phyloP scores from a whole-genome alignment of 176 grass and related monocot species.

The Metroxylon sagu region DNA sequence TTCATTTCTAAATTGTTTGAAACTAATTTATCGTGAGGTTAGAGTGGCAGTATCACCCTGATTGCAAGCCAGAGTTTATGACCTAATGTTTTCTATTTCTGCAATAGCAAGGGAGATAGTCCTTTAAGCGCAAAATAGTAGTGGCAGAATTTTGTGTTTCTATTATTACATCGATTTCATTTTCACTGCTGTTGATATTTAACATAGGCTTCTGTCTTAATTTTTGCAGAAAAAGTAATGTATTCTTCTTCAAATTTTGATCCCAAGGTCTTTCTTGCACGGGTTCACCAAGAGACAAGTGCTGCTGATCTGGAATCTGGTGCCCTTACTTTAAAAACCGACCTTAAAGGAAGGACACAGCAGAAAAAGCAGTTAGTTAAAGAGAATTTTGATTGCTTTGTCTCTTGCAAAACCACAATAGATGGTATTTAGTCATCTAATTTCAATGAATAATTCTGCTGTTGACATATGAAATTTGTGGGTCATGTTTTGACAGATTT shows the following conservation, averaged over 20 bases:
- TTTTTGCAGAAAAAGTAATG: constrained; percentile 82
- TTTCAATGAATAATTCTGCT: too few species aligned
- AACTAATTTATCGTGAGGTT: too few species aligned
- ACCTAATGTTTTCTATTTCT: too few species aligned
- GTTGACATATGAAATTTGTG: too few species aligned
- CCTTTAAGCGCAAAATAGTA: too few species aligned
- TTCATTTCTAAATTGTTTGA: too few species aligned
- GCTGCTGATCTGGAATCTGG: constrained; percentile 94
- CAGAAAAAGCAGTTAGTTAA: constrained; percentile 99
- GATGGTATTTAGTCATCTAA: constrained; percentile 45
- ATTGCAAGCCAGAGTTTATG: too few species aligned
- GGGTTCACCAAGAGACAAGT: constrained; percentile 94
- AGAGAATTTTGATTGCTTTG: constrained; percentile 99
- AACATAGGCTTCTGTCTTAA: constrained; percentile 8
- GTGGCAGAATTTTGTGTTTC: too few species aligned
- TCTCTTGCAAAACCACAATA: constrained; percentile 99
- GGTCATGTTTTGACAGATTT: too few species aligned
- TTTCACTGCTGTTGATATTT: not conserved
- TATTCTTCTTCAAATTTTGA: constrained; percentile 96
- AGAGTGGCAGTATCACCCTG: too few species aligned
- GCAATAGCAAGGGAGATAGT: too few species aligned
- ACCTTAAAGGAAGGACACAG: constrained; percentile 96
- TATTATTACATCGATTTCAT: too few species aligned
- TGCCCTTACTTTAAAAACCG: constrained; percentile 91
- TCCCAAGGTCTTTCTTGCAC: constrained; percentile 81